Base-by-base conservation (phyloP, 148 eudicot genomes). In the Vaccinium corymbosum region DNA sequence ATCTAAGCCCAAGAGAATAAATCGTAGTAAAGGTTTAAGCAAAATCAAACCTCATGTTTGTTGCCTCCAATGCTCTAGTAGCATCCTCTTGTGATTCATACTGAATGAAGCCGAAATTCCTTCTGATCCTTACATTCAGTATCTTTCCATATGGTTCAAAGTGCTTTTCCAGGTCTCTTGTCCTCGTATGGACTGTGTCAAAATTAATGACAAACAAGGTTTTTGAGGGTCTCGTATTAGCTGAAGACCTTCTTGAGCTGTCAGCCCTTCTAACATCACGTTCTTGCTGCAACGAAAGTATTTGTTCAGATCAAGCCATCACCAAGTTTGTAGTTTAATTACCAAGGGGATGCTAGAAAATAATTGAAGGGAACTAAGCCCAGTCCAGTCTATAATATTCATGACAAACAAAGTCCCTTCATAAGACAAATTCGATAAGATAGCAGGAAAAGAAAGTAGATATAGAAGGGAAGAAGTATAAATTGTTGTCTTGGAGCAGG, bases 21-120 rank as follows among this genome's bases (percentile, higher is more conserved):
- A 61, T n/a, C 4, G 20, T 38, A 81, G 42, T 16, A 35, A 35
- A 20, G 11, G 7, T 35, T 56, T 4, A 83, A 71, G 62, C 70
- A 61, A 35, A 50, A 71, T 42, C 68, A 11, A 50, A 93, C 98
- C 97, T 94, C 94, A 88, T 86, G 83, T 94, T 85, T 81, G 96
- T 91, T 55, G 91, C 92, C 81, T 94, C 98, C 83, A 94, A 84
- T 77, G 98, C 98, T 84, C 88, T 89, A 32, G 93, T 89, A n/a
- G 98, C 98, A 84, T 94, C 98, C 82, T 93, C 97, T 88, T 89
- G 95, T 76, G 92, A 78, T 87, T 94, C 98, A 84, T 78, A 94
- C 84, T 93, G 96, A 85, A 94, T 87, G 83, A 94, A 94, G n/a
- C 95, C 94, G 75, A 94, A 94, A 66, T 93, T 94, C 83, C 91